These are phyloP conservation scores for Mucor irregularis DNA, from an alignment of 371 early-diverging fungal genomes.

Conservation along the genomic window DNA sequence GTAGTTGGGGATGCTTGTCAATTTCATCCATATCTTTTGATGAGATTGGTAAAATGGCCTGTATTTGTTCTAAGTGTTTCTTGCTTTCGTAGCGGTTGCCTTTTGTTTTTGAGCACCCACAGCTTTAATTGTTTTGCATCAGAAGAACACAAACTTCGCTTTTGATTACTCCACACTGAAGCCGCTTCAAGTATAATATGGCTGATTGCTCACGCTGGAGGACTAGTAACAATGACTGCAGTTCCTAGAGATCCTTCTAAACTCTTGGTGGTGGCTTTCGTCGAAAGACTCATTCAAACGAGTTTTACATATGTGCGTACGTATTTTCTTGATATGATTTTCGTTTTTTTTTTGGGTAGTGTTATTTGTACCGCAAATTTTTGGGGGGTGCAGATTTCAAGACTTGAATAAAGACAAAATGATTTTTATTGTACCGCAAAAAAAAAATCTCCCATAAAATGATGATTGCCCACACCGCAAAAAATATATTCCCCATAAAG, in stretches of 20 bases:
- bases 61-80: neutral
- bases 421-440: no score
- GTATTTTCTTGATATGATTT: no score
- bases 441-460: no score
- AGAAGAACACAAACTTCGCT: slow-evolving; percentile 1
- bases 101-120: slow-evolving; percentile 4
- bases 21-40: slow-evolving; percentile 1
- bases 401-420: no score
- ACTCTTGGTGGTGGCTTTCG: neutral
- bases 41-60: slow-evolving; percentile 2
- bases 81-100: neutral
- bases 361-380: no score
- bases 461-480: no score
- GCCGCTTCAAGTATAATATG: slow-evolving; percentile 16
- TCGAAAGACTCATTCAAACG: slow-evolving; percentile 1
- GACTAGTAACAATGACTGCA: slow-evolving; percentile 8
- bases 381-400: no score
- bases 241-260: neutral
- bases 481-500: no score
- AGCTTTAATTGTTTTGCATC: slow-evolving; percentile 3
- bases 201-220: slow-evolving; percentile 3
- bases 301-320: neutral
- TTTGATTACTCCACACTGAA: neutral
- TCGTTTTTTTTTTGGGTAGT: no score
- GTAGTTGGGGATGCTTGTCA: slow-evolving; percentile 1